Evolutionary conservation across 129 eudicot genomes (phyloP).

Genomic region (Chrysanthemum lavandulifolium): DNA sequence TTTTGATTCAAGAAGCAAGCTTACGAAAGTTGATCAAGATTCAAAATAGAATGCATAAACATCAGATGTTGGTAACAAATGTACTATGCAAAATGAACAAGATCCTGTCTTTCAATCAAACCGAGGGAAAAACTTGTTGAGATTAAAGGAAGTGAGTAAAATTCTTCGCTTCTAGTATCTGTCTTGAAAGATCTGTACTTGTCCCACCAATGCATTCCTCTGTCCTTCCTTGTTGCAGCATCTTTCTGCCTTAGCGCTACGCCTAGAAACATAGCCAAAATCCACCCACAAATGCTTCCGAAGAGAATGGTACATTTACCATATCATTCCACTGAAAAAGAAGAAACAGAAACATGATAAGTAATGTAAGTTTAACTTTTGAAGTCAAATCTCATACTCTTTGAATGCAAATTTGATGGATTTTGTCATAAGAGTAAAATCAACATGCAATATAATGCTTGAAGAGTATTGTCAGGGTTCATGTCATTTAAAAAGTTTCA

Average conservation of each 20-base stretch:
- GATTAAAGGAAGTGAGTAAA: slow-evolving; percentile 84
- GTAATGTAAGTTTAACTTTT: slow-evolving; percentile 3
- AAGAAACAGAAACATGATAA: background rate
- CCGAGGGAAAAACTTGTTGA: slow-evolving; percentile 96
- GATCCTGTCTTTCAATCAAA: slow-evolving; percentile 27
- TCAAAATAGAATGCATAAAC: slow-evolving; percentile 23
- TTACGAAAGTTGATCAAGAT: slow-evolving; percentile 27
- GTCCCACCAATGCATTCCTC: slow-evolving; percentile 98
- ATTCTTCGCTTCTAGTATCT: slow-evolving; percentile 90
- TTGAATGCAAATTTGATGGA: background rate
- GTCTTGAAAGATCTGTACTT: slow-evolving; percentile 79
- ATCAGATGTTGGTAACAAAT: slow-evolving; percentile 2
- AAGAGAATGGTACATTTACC: slow-evolving; percentile 85
- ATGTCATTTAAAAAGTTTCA: background rate
- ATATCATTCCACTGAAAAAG: slow-evolving; percentile 81
- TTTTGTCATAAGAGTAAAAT: background rate
- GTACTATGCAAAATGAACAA: slow-evolving; percentile 20
- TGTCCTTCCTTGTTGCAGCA: slow-evolving; percentile 67
- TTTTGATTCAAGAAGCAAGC: slow-evolving; percentile 21
- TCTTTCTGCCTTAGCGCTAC: slow-evolving; percentile 67
- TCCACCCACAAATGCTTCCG: slow-evolving; percentile 90
- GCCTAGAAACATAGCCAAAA: slow-evolving; percentile 69
- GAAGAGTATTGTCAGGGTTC: background rate
- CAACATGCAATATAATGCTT: background rate
- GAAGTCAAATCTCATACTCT: slow-evolving; percentile 9